A percentile compares a stretch with the other conserved stretches of the same genome.
Evolutionary conservation across 1,284 basidiomycete species (phyloP).

Genomic region (Entoloma clypeatum): DNA sequence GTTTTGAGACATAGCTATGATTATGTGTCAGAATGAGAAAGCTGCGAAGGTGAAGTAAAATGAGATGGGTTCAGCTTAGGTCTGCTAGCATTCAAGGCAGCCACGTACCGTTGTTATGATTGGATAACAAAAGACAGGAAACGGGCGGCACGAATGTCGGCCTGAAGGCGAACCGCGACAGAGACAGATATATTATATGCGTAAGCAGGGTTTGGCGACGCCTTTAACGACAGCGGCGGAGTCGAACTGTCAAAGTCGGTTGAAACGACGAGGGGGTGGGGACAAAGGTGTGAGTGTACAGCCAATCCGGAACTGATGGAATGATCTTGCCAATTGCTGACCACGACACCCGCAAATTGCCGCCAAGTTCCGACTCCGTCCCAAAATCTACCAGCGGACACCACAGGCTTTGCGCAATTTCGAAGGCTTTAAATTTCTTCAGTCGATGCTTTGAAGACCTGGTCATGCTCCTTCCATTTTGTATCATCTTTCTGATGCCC

Average conservation of each 20-base stretch:
- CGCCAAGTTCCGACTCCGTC: slow-evolving; percentile 19
- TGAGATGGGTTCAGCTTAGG: no score
- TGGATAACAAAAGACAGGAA: slow-evolving; percentile 7
- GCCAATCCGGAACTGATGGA: slow-evolving; percentile 20
- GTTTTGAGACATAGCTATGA: slow-evolving; percentile 63
- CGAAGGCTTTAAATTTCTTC: not conserved
- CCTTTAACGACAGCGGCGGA: slow-evolving; percentile 6
- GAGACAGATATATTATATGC: slow-evolving; percentile 1
- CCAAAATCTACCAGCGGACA: slow-evolving; percentile 2
- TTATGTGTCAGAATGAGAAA: slow-evolving; percentile 1
- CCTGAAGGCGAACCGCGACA: not conserved
- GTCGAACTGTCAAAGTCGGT: slow-evolving; percentile 12
- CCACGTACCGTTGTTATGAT: slow-evolving; percentile 15
- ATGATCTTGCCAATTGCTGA: slow-evolving; percentile 24
- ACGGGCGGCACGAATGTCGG: slow-evolving; percentile 13
- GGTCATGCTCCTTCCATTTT: no score
- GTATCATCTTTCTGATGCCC: no score
- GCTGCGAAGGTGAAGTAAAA: slow-evolving; percentile 5
- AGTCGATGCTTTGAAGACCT: no score
- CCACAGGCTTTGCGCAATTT: not conserved
- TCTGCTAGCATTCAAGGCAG: not conserved
- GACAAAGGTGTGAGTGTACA: slow-evolving; percentile 18
- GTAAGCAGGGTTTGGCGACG: slow-evolving; percentile 8
- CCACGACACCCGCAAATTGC: slow-evolving; percentile 22
- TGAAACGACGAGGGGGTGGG: slow-evolving; percentile 18